A percentile compares a stretch with the other conserved stretches of the same genome.
These are phyloP conservation scores for Termitomyces sp. DNA, from an alignment of 768 basidiomycete species.

Conservation along the genomic window DNA sequence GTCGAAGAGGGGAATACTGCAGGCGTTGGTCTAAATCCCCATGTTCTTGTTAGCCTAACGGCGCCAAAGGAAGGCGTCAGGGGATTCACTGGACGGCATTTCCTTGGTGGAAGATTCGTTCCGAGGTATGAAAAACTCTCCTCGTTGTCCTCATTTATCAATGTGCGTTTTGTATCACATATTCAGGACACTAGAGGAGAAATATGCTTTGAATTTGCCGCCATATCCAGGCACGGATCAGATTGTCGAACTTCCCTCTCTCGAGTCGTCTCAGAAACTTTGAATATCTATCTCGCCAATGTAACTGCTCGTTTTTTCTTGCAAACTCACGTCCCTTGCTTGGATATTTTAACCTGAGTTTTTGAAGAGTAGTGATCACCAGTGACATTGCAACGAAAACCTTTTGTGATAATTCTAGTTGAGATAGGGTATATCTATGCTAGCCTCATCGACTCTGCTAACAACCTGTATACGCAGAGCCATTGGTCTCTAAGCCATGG, in stretches of 20 bases:
- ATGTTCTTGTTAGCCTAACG: conserved; percentile 85
- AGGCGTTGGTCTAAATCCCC: conserved; percentile 59
- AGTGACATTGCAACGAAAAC: background rate
- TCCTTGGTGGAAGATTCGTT: conserved; percentile 91
- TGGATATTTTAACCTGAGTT: background rate
- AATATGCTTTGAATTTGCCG: conserved; percentile 76
- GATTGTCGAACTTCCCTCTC: conserved; percentile 58
- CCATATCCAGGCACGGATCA: conserved; percentile 75
- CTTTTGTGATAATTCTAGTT: background rate
- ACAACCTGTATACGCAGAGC: no score
- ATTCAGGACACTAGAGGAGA: conserved; percentile 62
- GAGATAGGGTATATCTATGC: no score
- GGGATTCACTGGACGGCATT: conserved; percentile 77
- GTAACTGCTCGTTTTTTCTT: background rate
- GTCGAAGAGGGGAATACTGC: conserved; percentile 71
- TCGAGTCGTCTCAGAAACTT: conserved; percentile 7
- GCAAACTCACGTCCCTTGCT: background rate
- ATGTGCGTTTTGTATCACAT: background rate
- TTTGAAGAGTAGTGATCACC: background rate
- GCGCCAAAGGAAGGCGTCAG: conserved; percentile 90
- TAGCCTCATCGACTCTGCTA: no score
- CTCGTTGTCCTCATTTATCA: background rate
- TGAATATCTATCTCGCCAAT: background rate
- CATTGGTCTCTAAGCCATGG: no score
- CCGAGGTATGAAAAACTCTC: conserved; percentile 57